Base-by-base conservation (phyloP, 768 basidiomycete species). In the Pleurotus cornucopiae region DNA sequence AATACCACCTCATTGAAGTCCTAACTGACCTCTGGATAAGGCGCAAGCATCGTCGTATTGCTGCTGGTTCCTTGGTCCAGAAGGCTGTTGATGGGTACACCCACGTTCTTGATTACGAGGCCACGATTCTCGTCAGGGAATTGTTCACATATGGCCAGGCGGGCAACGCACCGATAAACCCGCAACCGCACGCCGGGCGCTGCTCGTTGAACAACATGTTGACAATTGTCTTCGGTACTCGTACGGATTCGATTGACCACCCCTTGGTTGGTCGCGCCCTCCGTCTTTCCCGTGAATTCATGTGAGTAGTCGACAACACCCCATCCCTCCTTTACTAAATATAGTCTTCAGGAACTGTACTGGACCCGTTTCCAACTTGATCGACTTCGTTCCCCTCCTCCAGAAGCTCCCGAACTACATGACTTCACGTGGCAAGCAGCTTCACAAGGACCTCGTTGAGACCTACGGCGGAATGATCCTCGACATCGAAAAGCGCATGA, bases 171-270 rank as follows among this genome's bases (percentile, higher is more conserved):
- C 67, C 75, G 0, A 63, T 78, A 54, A 72, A 78, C 58, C 76
- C 76, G 1, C 66, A 70, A 46, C 71, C 67, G 14, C 67, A 72
- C 51, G 69, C 71, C 6, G 74, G 75, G 23, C 71, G 75, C n/a
- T 75, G 64, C 57, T 67, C 71, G 5, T 60, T 68, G 37, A 77
- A 76, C 64, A 78, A 78, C 60, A 80, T 79, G 74, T 66, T 79
- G 9, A 71, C 69, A 0, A 69, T 78, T 43, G 66, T 69, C 46
- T 78, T 77, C 57, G 77, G 71, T 1, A 73, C 65, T 14, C 76
- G 77, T 7, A 77, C 75, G 0, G 71, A 72, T 51, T 63, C 66
- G 21, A 69, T 71, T 14, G 57, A 66, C 13, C 68, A 78, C 46
- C 72, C 76, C 0, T 63, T 76, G 4, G 74, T 76, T 9, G 68